These are phyloP conservation scores for Acanthamoeba rhysodes DNA, from an alignment of 208 protist genomes.

Conservation along the genomic window DNA sequence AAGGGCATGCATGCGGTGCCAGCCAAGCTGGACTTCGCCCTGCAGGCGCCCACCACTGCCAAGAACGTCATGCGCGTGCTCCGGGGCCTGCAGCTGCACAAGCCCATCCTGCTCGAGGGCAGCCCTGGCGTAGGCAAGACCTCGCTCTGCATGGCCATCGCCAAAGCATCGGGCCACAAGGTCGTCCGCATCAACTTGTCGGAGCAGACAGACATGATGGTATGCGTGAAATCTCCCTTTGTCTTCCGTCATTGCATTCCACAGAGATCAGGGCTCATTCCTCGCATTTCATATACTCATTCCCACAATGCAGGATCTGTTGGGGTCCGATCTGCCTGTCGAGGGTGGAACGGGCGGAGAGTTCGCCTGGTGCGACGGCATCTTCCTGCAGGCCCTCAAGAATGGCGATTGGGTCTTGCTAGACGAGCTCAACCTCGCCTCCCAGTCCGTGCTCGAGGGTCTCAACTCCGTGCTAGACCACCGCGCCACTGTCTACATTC, in stretches of 20 bases:
- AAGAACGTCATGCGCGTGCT: constrained; percentile 98
- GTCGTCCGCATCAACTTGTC: constrained; percentile 99
- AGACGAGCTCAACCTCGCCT: constrained; percentile 99
- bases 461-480: constrained; percentile 99
- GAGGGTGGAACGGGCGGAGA: constrained; percentile 88
- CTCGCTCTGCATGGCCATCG: constrained; percentile 97
- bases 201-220: constrained; percentile 99
- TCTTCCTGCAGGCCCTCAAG: constrained; percentile 96
- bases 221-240: neutral
- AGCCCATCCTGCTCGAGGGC: constrained; percentile 98
- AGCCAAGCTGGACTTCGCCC: constrained; percentile 86
- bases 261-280: too few species aligned
- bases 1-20: neutral
- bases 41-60: constrained; percentile 97
- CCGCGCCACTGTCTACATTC: constrained; percentile 94
- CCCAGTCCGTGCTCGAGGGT: constrained; percentile 99
- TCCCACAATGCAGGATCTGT: constrained; percentile 79
- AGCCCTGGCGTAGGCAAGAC: constrained; percentile 99
- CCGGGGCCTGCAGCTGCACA: constrained; percentile 90
- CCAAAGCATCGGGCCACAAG: constrained; percentile 90
- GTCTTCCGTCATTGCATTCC: neutral
- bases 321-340: constrained; percentile 94
- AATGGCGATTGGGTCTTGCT: constrained; percentile 99
- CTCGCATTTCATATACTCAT: neutral
- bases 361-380: constrained; percentile 99